Evolutionary conservation across 1,284 basidiomycete genomes (phyloP), one percentile per base, ranked within the genome.

Genomic region (Hypsizygus ulmarius): DNA sequence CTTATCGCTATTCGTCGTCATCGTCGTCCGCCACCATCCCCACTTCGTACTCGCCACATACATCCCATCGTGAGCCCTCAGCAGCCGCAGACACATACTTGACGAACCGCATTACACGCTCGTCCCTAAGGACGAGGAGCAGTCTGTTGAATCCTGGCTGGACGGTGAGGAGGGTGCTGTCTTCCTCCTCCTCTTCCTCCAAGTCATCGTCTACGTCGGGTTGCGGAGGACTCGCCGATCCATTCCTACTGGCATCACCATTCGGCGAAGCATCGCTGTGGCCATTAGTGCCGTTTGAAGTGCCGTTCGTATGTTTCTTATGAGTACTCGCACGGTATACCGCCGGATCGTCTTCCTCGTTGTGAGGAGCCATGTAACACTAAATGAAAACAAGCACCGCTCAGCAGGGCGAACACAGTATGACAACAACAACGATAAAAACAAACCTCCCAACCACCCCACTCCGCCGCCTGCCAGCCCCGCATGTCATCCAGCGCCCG

Each of bases 311-410:
- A 10, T 47, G 46, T 53, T 77, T 79, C 62, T 78, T 82, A 42
- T 66, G 70, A 8, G 75, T 73, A 28, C 83, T 74, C 1, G 87
- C 84, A 36, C 92, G 87, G 67, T 97, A 97, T 12, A 97, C 89
- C 2, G 93, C 93, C 3, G 95, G 95, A 65, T 96, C 93, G 57
- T 95, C 93, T 56, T 90, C 90, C 62, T 91, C 93, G 56, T 94
- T 87, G 52, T 94, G 92, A 27, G 91, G 88, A 2, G 93, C 88
- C 83, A 97, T 92, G 67, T 97, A 97, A 65, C 93, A 96, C 84
- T 90, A 51, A 10, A 44, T 2, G 35, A 39, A 5, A 47, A 49
- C 25, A 29, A 56, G n/a, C 7, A 34, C 30, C 36, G 50, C 40
- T 46, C 19, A 52, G 29, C 37, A 39, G 21, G 16, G 4, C 27